phyloP scores from a whole-genome alignment of 2,329 filamentous ascomycete genomes.

The Sarocladium strictum region DNA sequence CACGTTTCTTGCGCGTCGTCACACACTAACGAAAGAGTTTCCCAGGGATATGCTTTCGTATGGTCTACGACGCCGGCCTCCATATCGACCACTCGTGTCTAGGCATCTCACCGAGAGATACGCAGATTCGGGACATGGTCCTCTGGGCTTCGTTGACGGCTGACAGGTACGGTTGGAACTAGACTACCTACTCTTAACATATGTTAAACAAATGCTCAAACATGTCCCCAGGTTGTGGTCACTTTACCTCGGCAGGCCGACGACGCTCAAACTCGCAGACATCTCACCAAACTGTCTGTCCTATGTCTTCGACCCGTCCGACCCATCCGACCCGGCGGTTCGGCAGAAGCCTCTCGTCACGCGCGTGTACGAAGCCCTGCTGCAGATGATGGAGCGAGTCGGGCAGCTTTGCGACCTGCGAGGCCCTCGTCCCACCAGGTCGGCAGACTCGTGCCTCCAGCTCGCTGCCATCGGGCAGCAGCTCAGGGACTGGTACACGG shows the following conservation, averaged over 20 bases:
- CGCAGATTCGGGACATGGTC: slow-evolving; percentile 14
- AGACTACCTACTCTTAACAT: background rate
- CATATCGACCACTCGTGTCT: slow-evolving; percentile 12
- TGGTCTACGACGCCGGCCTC: slow-evolving; percentile 15
- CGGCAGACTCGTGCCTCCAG: slow-evolving; percentile 11
- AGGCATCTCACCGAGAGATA: slow-evolving; percentile 10
- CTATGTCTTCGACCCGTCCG: slow-evolving; percentile 7
- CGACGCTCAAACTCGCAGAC: slow-evolving; percentile 15
- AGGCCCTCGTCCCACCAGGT: slow-evolving; percentile 9
- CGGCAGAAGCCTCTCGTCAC: slow-evolving; percentile 12
- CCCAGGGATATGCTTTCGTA: slow-evolving; percentile 12
- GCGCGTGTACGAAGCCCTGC: slow-evolving; percentile 14
- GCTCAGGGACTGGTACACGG: slow-evolving; percentile 11
- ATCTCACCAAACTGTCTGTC: slow-evolving; percentile 12
- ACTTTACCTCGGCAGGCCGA: slow-evolving; percentile 14
- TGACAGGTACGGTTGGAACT: too few relatives aligned
- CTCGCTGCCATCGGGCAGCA: slow-evolving; percentile 13
- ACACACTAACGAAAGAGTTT: too few relatives aligned
- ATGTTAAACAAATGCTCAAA: background rate
- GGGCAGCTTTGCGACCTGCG: slow-evolving; percentile 12
- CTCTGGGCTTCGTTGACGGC: slow-evolving; percentile 14
- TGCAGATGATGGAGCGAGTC: slow-evolving; percentile 12
- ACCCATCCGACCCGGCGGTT: slow-evolving; percentile 9
- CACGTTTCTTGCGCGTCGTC: too few relatives aligned
- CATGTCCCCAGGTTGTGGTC: slow-evolving; percentile 9